A percentile compares a stretch with the other conserved stretches of the same genome.
These are phyloP conservation scores for Gossypium trilobum DNA, from an alignment of 441 rosid genomes.

Conservation along the genomic window DNA sequence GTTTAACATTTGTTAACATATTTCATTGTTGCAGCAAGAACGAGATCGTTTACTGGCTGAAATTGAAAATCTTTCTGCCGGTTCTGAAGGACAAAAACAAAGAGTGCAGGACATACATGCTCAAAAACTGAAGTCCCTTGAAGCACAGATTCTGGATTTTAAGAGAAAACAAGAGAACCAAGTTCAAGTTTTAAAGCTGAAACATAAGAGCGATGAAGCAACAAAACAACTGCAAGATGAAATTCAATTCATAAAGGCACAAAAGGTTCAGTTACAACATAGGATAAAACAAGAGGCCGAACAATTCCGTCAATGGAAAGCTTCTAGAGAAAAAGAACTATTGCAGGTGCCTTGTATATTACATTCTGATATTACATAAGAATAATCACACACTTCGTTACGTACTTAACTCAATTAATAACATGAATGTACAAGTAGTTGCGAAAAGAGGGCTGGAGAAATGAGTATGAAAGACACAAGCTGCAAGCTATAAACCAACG, in stretches of 20 bases:
- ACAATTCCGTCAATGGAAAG: slow-evolving; percentile 89
- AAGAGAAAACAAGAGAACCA: slow-evolving; percentile 96
- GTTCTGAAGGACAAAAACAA: slow-evolving; percentile 79
- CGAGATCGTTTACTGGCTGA: slow-evolving; percentile 76
- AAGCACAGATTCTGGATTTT: slow-evolving; percentile 87
- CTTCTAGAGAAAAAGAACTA: slow-evolving; percentile 78
- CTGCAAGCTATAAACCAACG: slow-evolving; percentile 94
- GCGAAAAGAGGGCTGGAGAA: slow-evolving; percentile 89
- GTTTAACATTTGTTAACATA: slow-evolving; percentile 3
- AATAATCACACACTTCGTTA: background rate
- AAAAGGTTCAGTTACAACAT: slow-evolving; percentile 90
- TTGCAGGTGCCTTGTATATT: slow-evolving; percentile 47
- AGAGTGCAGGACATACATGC: slow-evolving; percentile 71
- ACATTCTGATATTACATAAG: too few relatives aligned
- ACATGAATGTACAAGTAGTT: slow-evolving; percentile 38
- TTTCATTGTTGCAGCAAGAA: slow-evolving; percentile 60
- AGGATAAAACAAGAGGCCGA: slow-evolving; percentile 90
- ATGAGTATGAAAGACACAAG: slow-evolving; percentile 95
- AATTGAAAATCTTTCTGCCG: slow-evolving; percentile 71
- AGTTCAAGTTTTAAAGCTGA: slow-evolving; percentile 87
- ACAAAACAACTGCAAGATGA: slow-evolving; percentile 85
- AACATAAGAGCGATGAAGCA: slow-evolving; percentile 93
- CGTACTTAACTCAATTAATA: background rate
- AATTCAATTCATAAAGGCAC: slow-evolving; percentile 90
- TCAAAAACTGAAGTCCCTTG: slow-evolving; percentile 78